These are phyloP conservation scores for Talaromyces sp. DNA, from an alignment of 2,329 filamentous ascomycete species.

Conservation along the genomic window DNA sequence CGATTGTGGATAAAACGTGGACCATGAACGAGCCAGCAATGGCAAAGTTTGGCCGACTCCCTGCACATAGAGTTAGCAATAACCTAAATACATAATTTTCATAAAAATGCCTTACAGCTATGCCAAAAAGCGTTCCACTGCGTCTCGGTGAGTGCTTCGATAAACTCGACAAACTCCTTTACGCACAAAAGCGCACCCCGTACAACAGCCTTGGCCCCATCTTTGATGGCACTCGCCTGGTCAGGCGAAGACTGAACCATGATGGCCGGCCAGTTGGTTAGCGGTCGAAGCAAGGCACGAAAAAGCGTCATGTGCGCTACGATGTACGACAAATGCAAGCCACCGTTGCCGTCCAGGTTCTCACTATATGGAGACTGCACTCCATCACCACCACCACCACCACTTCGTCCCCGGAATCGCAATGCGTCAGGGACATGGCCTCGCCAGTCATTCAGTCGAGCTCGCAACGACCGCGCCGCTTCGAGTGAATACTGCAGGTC, in stretches of 20 bases:
- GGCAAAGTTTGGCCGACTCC: conserved; percentile 5
- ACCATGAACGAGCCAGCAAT: conserved; percentile 4
- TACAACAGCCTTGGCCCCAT: neutral
- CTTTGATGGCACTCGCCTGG: neutral
- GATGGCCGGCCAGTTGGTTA: neutral
- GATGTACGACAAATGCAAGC: conserved; percentile 2
- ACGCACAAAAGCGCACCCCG: neutral
- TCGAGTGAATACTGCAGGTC: conserved; percentile 1
- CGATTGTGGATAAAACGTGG: neutral
- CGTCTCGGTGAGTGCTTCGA: conserved; percentile 1
- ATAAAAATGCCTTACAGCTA: neutral
- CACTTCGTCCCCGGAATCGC: neutral
- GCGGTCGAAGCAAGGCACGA: neutral
- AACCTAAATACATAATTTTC: neutral
- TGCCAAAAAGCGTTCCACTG: conserved; percentile 5
- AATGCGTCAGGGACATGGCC: neutral
- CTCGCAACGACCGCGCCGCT: neutral
- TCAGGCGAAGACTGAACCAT: neutral
- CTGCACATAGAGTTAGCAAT: neutral
- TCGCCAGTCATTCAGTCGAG: conserved; percentile 3
- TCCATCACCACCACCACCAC: neutral
- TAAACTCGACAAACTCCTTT: conserved; percentile 4
- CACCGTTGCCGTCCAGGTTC: neutral
- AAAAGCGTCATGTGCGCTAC: neutral
- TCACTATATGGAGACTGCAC: neutral